phyloP scores from a whole-genome alignment of 192 early-diverging fungal genomes.

The Dissophora ornata region DNA sequence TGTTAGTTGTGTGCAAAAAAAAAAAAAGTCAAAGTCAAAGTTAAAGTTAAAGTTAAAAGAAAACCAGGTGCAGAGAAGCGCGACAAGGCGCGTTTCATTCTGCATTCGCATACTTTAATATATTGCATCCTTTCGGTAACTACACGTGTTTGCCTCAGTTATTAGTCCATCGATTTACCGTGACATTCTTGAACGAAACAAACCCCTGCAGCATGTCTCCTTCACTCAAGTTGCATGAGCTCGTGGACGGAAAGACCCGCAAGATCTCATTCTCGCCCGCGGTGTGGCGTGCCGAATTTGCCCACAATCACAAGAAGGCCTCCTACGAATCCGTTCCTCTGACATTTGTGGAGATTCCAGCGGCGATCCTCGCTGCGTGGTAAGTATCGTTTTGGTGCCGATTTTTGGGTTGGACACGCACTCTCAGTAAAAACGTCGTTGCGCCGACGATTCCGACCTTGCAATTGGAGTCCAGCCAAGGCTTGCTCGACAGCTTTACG shows the following conservation, averaged over 20 bases:
- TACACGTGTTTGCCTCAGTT: too few species aligned
- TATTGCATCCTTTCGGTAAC: too few species aligned
- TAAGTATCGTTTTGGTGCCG: too few species aligned
- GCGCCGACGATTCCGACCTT: constrained; percentile 58
- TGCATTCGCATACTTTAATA: too few species aligned
- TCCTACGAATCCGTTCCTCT: constrained; percentile 33
- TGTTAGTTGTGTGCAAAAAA: too few species aligned
- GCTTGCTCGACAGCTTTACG: constrained; percentile 60
- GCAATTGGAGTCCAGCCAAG: constrained; percentile 32
- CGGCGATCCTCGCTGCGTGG: constrained; percentile 19
- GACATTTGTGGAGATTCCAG: constrained; percentile 38
- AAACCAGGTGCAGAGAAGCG: too few species aligned
- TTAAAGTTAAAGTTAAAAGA: too few species aligned
- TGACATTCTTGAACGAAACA: too few species aligned
- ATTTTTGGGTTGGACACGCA: too few species aligned
- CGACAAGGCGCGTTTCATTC: too few species aligned
- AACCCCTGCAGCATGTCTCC: constrained; percentile 30
- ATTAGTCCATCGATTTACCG: too few species aligned
- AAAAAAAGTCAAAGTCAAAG: too few species aligned
- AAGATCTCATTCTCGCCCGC: constrained; percentile 40
- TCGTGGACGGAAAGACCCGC: constrained; percentile 49
- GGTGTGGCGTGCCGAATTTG: constrained; percentile 49
- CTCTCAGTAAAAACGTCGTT: constrained; percentile 10
- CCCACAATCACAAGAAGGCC: constrained; percentile 28
- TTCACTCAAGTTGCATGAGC: constrained; percentile 37